Evolutionary conservation across 1,139 yeast genomes (phyloP), one percentile per base, ranked within the genome.

Genomic region (Kazachstania sp.): DNA sequence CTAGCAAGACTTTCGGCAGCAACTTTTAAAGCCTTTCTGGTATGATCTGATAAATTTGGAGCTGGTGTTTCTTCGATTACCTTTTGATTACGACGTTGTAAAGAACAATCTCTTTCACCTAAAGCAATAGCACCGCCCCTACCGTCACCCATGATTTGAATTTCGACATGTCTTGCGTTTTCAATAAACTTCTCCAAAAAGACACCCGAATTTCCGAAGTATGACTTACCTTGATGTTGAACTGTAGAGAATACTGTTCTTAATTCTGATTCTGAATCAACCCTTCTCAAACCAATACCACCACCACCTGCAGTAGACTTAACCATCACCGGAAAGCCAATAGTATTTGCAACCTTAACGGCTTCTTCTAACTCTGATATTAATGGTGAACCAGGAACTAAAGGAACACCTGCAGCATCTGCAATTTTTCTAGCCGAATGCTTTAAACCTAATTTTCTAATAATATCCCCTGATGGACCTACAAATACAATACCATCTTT

Each of bases 241-340:
- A 92, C 97, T 5, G 95, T 83, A 58, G 79, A 84, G 67, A 87
- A 90, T 15, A 90, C 95, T 54, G 84, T 71, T 68, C 79, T 86
- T 52, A 90, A 80, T 50, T 90, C 96, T 15, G 68, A 79, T 56
- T 79, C 86, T 39, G 80, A 75, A 60, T 88, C 95, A 51, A 90
- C 97, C 64, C 88, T 84, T 65, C 88, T 97, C 58, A 92, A 73
- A 54, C 98, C 98, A 61, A 90, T 92, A 68, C 98, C 98, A 66
- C 98, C 98, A 60, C 98, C 98, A 65, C 98, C 98, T 34, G 97
- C 97, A 52, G 97, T 90, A 19, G 95, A 85, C 69, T 92, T 92
- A 46, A 92, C 86, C 97, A 92, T 92, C 40, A 92, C 78, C 23
- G 98, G 97, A 61, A 86, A 92, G 53, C 81, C 87, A 48, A 92